Evolutionary conservation across 192 early-diverging fungal species (phyloP).

Genomic region (Gamsiella multidivaricata): DNA sequence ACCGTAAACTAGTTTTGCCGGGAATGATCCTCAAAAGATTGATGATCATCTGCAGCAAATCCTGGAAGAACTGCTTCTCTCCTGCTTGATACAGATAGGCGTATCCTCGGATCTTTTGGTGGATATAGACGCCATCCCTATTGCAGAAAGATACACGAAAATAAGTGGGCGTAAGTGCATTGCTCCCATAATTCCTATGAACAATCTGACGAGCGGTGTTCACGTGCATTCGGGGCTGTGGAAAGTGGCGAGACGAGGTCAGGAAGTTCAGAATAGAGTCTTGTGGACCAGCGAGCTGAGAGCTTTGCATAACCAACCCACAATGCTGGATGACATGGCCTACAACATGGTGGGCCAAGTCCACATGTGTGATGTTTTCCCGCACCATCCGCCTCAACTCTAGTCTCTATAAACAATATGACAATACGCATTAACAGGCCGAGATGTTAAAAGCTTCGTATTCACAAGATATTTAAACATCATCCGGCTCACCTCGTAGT

Average conservation of each 20-base stretch:
- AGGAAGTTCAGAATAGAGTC: slow-evolving; percentile 34
- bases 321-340: slow-evolving; percentile 39
- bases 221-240: slow-evolving; percentile 33
- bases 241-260: slow-evolving; percentile 27
- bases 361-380: slow-evolving; percentile 19
- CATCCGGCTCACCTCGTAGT: slow-evolving; percentile 10
- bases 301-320: slow-evolving; percentile 23
- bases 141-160: not conserved
- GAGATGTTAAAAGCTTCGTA: not conserved
- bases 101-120: slow-evolving; percentile 37
- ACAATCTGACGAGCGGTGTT: not conserved
- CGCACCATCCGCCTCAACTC: slow-evolving; percentile 9
- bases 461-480: not conserved
- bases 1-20: not conserved
- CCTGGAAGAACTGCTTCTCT: slow-evolving; percentile 30
- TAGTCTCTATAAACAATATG: slow-evolving; percentile 16
- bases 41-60: slow-evolving; percentile 18
- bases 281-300: slow-evolving; percentile 6
- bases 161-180: not conserved
- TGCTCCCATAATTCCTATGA: too few relatives aligned
- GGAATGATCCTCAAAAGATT: slow-evolving; percentile 13
- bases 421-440: not conserved
- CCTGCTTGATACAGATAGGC: slow-evolving; percentile 32
- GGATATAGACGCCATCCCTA: slow-evolving; percentile 28
- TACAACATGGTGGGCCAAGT: slow-evolving; percentile 21